phyloP scores from a whole-genome alignment of 1,284 basidiomycete species.

The Pulveroboletus sp. region DNA sequence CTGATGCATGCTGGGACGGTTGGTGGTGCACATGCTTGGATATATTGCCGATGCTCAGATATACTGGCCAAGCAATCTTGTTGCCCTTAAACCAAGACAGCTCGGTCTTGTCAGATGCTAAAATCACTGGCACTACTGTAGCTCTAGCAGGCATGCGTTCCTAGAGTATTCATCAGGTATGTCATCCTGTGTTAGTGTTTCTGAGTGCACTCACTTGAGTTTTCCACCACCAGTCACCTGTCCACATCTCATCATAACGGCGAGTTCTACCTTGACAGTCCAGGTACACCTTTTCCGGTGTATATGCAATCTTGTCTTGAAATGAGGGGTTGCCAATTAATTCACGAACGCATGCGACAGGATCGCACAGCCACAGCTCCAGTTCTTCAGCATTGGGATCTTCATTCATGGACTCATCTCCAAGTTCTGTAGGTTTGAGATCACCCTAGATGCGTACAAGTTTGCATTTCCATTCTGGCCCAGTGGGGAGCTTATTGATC shows the following conservation, averaged over 20 bases:
- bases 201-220: background rate
- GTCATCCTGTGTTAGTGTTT: no score
- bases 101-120: conserved; percentile 13
- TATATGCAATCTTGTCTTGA: background rate
- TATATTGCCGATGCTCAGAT: conserved; percentile 21
- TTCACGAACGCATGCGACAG: background rate
- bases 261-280: background rate
- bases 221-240: background rate
- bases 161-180: background rate
- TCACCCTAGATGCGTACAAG: background rate
- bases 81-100: conserved; percentile 19
- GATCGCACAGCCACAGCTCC: background rate
- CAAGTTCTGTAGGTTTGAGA: background rate
- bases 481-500: background rate
- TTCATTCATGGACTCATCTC: background rate
- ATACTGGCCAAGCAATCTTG: conserved; percentile 24
- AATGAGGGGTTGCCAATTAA: background rate
- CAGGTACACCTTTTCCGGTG: background rate
- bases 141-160: background rate
- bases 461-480: background rate
- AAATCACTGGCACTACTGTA: conserved; percentile 9
- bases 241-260: background rate
- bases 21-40: conserved; percentile 9
- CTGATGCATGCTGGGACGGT: background rate
- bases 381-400: background rate